These are phyloP conservation scores for Calonectria pauciramosa DNA, from an alignment of 2,329 filamentous ascomycete species.

Conservation along the genomic window DNA sequence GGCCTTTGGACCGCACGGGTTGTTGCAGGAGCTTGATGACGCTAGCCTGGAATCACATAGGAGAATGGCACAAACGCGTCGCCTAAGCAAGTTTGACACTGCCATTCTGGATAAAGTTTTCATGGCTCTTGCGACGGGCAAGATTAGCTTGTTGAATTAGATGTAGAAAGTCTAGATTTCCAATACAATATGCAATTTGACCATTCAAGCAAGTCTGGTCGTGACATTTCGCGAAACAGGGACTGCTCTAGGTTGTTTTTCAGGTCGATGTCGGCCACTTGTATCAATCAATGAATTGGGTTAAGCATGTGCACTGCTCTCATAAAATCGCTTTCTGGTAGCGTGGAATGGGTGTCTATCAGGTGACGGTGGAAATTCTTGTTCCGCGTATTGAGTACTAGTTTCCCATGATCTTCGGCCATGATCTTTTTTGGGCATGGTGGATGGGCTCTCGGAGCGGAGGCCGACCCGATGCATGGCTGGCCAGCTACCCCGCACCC, in stretches of 20 bases:
- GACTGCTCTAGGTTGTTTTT: not conserved
- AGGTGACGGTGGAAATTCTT: not conserved
- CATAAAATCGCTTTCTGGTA: not conserved
- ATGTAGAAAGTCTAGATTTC: not conserved
- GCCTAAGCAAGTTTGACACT: not conserved
- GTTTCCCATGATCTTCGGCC: not conserved
- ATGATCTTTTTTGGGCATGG: conserved; percentile 7
- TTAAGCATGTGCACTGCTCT: not conserved
- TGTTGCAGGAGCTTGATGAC: conserved; percentile 52
- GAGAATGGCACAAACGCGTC: conserved; percentile 3
- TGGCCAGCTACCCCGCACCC: conserved; percentile 10
- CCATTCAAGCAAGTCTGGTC: not conserved
- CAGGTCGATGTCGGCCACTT: accelerated
- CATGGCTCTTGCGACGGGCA: not conserved
- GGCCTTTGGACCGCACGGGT: conserved; percentile 57
- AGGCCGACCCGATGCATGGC: conserved; percentile 12
- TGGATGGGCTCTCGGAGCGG: conserved; percentile 6
- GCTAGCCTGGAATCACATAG: conserved; percentile 40
- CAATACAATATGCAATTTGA: not conserved
- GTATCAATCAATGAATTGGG: not conserved
- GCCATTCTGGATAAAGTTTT: not conserved
- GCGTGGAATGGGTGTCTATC: not conserved
- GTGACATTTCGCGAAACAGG: not conserved
- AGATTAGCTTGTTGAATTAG: conserved; percentile 20
- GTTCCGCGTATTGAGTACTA: not conserved